Evolutionary conservation across 352 stramenopile species (phyloP).

Genomic region (Phytophthora macrochlamydospora): DNA sequence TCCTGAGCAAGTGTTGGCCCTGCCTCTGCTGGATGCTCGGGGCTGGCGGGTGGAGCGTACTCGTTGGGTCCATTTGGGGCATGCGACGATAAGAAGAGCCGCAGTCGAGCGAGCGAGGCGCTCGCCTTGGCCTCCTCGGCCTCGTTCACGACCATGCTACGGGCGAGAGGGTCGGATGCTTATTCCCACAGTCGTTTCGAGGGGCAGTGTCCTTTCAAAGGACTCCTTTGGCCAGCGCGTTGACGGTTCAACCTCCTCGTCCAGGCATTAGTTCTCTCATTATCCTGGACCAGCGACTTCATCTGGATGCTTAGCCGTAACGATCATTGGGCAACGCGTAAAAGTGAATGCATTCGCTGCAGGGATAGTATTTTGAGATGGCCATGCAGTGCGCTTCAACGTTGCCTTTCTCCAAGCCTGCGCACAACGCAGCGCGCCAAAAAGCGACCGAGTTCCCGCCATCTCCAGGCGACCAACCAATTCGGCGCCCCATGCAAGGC

Average conservation of each 20-base stretch:
- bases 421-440: background rate
- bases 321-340: too few species aligned
- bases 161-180: slow-evolving; percentile 3
- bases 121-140: slow-evolving; percentile 23
- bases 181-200: slow-evolving; percentile 32
- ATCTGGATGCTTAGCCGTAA: too few species aligned
- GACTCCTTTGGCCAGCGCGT: background rate
- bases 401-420: background rate
- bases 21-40: background rate
- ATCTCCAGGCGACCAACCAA: slow-evolving; percentile 1
- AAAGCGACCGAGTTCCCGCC: background rate
- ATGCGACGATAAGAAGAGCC: slow-evolving; percentile 47
- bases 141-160: slow-evolving; percentile 24
- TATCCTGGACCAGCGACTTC: too few species aligned
- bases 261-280: too few species aligned
- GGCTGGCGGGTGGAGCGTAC: slow-evolving; percentile 3
- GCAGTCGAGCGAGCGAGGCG: slow-evolving; percentile 37
- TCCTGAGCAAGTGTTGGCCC: background rate
- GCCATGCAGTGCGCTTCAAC: background rate
- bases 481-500: background rate
- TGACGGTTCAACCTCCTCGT: background rate
- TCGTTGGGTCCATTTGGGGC: slow-evolving; percentile 26
- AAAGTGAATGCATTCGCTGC: too few species aligned
- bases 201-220: slow-evolving; percentile 16
- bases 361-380: too few species aligned